Evolutionary conservation across 2,329 filamentous ascomycete species (phyloP).

Genomic region (Colletotrichum sp.): DNA sequence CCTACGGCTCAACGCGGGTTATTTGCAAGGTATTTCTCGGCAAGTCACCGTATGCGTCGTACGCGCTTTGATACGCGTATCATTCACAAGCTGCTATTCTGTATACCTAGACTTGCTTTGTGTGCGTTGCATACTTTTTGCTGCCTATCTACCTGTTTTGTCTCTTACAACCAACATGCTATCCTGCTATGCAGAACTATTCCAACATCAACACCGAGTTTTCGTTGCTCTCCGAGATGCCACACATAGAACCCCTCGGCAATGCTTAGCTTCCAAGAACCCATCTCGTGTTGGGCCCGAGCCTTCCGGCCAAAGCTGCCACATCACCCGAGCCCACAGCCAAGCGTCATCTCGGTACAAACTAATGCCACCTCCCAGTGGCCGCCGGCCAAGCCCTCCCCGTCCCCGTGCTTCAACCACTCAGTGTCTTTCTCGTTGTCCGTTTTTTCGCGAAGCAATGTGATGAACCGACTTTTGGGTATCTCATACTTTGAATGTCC

Average conservation of each 20-base stretch:
- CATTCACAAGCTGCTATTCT: slow-evolving; percentile 3
- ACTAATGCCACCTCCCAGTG: background rate
- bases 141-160: background rate
- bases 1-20: background rate
- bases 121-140: background rate
- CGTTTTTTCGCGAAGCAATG: slow-evolving; percentile 13
- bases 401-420: background rate
- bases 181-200: slow-evolving; percentile 4
- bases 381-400: background rate
- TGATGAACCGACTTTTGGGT: slow-evolving; percentile 17
- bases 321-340: background rate
- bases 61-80: slow-evolving; percentile 11
- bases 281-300: background rate
- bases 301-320: slow-evolving; percentile 3
- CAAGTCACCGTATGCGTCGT: background rate
- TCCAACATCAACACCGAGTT: background rate
- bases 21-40: background rate
- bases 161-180: background rate
- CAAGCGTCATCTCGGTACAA: background rate
- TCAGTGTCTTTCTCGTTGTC: background rate
- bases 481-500: slow-evolving; percentile 19
- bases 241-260: background rate
- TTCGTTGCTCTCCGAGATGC: background rate
- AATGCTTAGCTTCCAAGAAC: background rate
- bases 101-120: background rate